These are phyloP conservation scores for Allium cepa DNA, from an alignment of 106 monocot species.

Conservation along the genomic window DNA sequence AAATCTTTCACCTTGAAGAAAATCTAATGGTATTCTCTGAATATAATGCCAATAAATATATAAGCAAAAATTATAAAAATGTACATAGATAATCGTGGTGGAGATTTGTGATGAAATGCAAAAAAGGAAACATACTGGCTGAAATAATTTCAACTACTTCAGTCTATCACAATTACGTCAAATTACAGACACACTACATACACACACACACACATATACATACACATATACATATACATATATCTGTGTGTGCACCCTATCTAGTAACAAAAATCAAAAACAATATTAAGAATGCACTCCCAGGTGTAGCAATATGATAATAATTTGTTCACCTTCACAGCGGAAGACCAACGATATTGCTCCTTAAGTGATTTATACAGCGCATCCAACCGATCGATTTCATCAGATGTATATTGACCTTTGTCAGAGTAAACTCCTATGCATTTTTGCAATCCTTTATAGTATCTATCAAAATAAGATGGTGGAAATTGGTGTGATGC, in stretches of 20 bases:
- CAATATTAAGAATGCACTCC: too few species aligned
- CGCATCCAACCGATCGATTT: conserved; percentile 47
- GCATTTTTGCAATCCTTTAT: conserved; percentile 82
- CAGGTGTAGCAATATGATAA: background rate
- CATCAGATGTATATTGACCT: conserved; percentile 59
- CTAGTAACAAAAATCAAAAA: too few species aligned
- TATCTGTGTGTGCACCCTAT: background rate
- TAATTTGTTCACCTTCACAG: conserved; percentile 60
- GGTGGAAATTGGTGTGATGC: too few species aligned
- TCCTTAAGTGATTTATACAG: conserved; percentile 77
- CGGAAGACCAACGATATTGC: conserved; percentile 76
- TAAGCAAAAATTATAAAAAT: too few species aligned
- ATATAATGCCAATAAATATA: background rate
- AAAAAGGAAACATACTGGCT: too few species aligned
- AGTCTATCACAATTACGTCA: too few species aligned
- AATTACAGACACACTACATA: background rate
- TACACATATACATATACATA: background rate
- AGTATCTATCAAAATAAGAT: conserved; percentile 43
- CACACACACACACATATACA: background rate
- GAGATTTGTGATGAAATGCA: too few species aligned
- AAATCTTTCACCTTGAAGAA: conserved; percentile 83
- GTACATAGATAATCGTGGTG: too few species aligned
- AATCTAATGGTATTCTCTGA: conserved; percentile 96
- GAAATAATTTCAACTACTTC: too few species aligned
- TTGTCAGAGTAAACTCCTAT: conserved; percentile 62